Evolutionary conservation across 805 yeast species (phyloP).

Genomic region (Blastobotrys terrestris): DNA sequence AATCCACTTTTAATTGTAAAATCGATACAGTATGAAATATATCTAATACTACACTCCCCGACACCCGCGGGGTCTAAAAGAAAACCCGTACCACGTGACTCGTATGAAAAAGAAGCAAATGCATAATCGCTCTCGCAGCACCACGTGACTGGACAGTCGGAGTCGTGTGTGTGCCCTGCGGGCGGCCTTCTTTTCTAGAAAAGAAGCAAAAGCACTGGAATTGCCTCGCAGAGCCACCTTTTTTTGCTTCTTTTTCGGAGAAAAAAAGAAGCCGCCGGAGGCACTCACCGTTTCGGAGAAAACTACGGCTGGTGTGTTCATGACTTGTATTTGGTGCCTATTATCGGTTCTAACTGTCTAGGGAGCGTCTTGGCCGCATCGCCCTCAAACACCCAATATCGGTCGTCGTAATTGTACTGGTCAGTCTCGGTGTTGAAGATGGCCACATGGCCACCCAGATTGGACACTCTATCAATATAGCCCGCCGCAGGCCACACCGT

Average conservation of each 20-base stretch:
- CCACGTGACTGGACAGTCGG: no score
- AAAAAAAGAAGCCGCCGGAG: background rate
- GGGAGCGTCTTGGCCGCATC: slow-evolving; percentile 74
- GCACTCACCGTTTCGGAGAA: no score
- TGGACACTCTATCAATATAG: slow-evolving; percentile 69
- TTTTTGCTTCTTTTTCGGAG: background rate
- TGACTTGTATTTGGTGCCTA: slow-evolving; percentile 18
- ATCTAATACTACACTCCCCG: background rate
- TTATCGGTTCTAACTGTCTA: slow-evolving; percentile 47
- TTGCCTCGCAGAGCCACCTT: background rate
- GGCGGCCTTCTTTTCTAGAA: background rate
- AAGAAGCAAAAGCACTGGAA: background rate
- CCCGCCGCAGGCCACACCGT: slow-evolving; percentile 90
- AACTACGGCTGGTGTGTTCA: background rate
- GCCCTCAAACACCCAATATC: slow-evolving; percentile 68
- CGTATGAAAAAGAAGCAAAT: no score
- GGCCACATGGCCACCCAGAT: slow-evolving; percentile 76
- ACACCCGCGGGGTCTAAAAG: no score
- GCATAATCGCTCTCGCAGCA: no score
- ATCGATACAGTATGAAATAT: background rate
- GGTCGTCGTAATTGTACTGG: slow-evolving; percentile 39
- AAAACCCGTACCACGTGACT: no score
- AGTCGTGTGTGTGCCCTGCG: background rate
- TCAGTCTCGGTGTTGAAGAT: slow-evolving; percentile 70
- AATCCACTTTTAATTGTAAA: slow-evolving; percentile 64